phyloP scores from a whole-genome alignment of 2,329 filamentous ascomycete genomes.

The Fusarium lateritium region DNA sequence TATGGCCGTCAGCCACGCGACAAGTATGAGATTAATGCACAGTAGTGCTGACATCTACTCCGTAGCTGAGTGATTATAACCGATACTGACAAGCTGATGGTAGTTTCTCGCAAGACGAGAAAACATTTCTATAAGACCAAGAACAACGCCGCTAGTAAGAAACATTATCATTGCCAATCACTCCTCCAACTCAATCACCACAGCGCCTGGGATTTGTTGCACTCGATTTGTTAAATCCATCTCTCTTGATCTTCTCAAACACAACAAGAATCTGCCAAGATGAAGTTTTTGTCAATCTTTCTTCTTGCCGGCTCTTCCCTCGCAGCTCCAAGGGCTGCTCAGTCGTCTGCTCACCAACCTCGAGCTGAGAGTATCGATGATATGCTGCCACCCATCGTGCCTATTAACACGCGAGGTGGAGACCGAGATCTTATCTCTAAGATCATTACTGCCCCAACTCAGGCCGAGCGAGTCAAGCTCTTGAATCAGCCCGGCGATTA shows the following conservation, averaged over 20 bases:
- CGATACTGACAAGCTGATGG: background rate
- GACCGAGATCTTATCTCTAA: constrained; percentile 50
- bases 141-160: fast-evolving
- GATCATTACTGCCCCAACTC: constrained; percentile 51
- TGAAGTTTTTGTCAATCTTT: constrained; percentile 6
- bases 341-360: constrained; percentile 6
- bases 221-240: background rate
- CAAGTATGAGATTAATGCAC: background rate
- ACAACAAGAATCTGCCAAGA: background rate
- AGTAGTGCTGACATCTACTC: background rate
- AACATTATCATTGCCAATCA: background rate
- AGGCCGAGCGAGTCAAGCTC: constrained; percentile 52
- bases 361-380: constrained; percentile 19
- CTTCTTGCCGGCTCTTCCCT: constrained; percentile 18
- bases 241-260: background rate
- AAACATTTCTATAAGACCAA: constrained; percentile 3
- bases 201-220: fast-evolving
- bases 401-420: constrained; percentile 31
- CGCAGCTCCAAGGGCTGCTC: constrained; percentile 12
- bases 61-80: background rate
- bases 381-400: constrained; percentile 25
- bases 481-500: constrained; percentile 25
- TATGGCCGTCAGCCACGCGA: background rate
- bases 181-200: background rate
- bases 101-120: background rate